Conservation (phyloP, 1,139 yeast genomes). For the Meyerozyma smithsonii region DNA sequence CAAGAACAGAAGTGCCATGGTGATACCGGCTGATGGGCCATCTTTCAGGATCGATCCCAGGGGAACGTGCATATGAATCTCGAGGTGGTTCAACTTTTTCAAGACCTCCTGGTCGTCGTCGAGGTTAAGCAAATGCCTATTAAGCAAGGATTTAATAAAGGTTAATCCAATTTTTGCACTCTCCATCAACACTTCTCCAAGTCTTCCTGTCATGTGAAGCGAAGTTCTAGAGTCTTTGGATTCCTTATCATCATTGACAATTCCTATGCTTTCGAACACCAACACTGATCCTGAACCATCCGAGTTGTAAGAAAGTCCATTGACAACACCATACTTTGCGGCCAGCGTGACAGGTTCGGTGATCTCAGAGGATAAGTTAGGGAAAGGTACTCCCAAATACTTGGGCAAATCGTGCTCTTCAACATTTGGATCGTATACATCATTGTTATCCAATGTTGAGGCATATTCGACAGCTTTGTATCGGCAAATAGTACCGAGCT, state of each 20-base stretch:
- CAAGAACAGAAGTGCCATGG: constrained; percentile 77
- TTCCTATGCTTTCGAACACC: constrained; percentile 73
- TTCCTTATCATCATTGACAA: constrained; percentile 39
- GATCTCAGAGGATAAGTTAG: constrained; percentile 23
- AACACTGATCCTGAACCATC: constrained; percentile 85
- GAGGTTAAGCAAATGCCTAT: constrained; percentile 28
- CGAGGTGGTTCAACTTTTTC: constrained; percentile 47
- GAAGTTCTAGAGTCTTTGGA: constrained; percentile 29
- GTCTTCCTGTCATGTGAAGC: constrained; percentile 72
- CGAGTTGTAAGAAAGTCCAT: constrained; percentile 83
- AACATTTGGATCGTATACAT: constrained; percentile 33
- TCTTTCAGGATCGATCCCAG: constrained; percentile 86
- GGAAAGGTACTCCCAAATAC: constrained; percentile 50
- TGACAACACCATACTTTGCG: constrained; percentile 67
- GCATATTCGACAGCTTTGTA: constrained; percentile 79
- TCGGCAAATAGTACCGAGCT: constrained; percentile 69
- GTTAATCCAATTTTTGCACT: constrained; percentile 77
- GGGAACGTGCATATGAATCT: constrained; percentile 83
- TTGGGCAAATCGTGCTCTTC: constrained; percentile 41
- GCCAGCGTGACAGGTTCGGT: constrained; percentile 25
- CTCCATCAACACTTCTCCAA: constrained; percentile 81
- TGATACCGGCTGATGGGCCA: constrained; percentile 92
- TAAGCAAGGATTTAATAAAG: constrained; percentile 60
- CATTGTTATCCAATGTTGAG: constrained; percentile 24
- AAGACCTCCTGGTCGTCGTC: constrained; percentile 23